Base-by-base conservation (phyloP, 1,139 yeast genomes). In the Taphrina flavorubra region DNA sequence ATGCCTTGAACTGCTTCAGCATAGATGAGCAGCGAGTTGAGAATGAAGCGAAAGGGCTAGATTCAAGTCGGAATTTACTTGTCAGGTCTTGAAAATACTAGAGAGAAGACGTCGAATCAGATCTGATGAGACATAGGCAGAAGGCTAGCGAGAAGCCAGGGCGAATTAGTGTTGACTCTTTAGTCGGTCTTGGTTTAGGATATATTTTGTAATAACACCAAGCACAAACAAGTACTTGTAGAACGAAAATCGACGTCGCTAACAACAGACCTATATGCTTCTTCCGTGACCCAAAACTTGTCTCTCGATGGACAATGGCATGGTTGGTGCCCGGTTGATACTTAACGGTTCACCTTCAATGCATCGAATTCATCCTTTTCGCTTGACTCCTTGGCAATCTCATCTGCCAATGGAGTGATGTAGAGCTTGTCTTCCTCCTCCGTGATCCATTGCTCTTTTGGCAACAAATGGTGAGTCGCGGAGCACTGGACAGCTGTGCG, bases 401-500 rank as follows among this genome's bases (percentile, higher is more conserved):
- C 71, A 37, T 68, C 57, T 7, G 68, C 53, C 6, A 70, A 13
- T 5, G 97, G 98, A 72, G 90, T 81, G 78, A 94, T 85, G 81
- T 90, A 92, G 75, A 91, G 88, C 71, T 83, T 83, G 81, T 94
- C 99, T 76, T 92, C 92, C 78, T 87, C 90, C 49, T 92, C 86
- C 78, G 87, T 86, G 73, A 90, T 82, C 75, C 89, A 89, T 81
- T 94, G 88, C 77, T 84, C 84, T 74, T 86, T 83, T 75, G 98
- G 97, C 76, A 94, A 84, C 72, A 94, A 81, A 77, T 90, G 92
- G 79, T 91, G 96, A 68, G 95, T 84, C 74, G 92, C 83, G 66
- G 95, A 85, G 72, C 86, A 85, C 82, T 94, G 99, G 78, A 89
- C 92, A 72, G 98, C 97, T 74, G 95, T 90, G 73, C 94, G 84